Conservation (phyloP, 2,329 filamentous ascomycete genomes). For the Neofusicoccum kwambonambiense region DNA sequence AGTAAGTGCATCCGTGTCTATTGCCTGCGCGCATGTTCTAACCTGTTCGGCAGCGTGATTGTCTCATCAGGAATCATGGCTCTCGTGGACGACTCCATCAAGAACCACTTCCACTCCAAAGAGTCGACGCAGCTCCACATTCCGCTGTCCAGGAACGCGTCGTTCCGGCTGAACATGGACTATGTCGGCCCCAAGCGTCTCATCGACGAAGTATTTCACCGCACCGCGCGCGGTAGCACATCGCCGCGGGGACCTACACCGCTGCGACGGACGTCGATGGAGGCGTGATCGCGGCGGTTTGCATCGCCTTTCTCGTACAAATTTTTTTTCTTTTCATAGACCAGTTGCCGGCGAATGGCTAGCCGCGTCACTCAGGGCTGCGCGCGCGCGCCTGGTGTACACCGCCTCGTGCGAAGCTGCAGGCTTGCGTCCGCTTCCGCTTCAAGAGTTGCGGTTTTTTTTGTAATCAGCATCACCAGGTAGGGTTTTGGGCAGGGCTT, state of each 20-base stretch:
- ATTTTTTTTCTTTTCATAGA: conserved; percentile 20
- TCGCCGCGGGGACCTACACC: conserved; percentile 30
- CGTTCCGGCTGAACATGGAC: conserved; percentile 59
- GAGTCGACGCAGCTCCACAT: conserved; percentile 52
- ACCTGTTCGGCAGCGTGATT: conserved; percentile 64
- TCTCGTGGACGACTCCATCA: conserved; percentile 89
- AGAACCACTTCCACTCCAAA: conserved; percentile 67
- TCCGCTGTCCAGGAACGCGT: conserved; percentile 49
- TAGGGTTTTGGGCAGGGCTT: background rate
- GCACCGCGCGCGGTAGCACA: conserved; percentile 31
- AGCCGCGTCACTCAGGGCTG: background rate
- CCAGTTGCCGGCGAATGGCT: background rate
- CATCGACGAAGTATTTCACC: conserved; percentile 64
- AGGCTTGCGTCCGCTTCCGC: background rate
- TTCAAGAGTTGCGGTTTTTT: background rate
- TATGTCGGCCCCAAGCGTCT: conserved; percentile 62
- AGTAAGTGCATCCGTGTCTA: conserved; percentile 59
- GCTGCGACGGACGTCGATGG: conserved; percentile 26
- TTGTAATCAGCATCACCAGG: conserved; percentile 12
- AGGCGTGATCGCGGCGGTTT: conserved; percentile 22
- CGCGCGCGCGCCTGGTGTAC: background rate
- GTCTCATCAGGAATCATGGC: conserved; percentile 86
- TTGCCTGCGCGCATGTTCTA: conserved; percentile 15
- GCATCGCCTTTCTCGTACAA: conserved; percentile 28
- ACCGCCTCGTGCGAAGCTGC: conserved; percentile 13